Conservation (phyloP, 2,329 filamentous ascomycete species). For the Aspergillus luchuensis region DNA sequence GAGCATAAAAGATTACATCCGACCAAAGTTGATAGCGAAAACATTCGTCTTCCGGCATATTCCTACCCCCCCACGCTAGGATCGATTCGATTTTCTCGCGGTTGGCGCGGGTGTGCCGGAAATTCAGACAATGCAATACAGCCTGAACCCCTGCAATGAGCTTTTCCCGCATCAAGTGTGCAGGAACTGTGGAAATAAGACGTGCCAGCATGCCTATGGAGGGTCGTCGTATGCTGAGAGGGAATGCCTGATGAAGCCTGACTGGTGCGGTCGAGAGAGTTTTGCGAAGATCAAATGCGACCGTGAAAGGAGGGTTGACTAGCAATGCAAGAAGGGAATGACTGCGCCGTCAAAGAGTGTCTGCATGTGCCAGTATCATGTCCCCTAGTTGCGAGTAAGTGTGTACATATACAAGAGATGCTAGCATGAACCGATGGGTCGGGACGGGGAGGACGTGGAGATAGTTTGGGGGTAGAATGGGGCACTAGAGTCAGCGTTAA, state of each 20-base stretch:
- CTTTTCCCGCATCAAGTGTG: background rate
- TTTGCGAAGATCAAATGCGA: background rate
- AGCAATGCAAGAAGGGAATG: background rate
- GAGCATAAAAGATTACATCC: background rate
- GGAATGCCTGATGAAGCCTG: background rate
- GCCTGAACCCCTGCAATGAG: background rate
- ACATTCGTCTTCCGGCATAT: background rate
- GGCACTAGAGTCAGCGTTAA: slow-evolving; percentile 1
- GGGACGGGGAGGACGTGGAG: background rate
- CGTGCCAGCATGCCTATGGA: background rate
- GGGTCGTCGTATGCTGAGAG: background rate
- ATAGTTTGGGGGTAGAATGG: background rate
- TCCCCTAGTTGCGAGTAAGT: background rate
- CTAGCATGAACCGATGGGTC: slow-evolving; percentile 4
- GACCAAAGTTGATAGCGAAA: background rate
- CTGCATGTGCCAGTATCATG: background rate
- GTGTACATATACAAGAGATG: background rate
- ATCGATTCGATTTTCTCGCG: slow-evolving; percentile 13
- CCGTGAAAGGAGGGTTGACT: background rate
- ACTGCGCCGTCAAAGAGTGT: background rate
- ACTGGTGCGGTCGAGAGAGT: background rate
- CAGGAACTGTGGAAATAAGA: background rate
- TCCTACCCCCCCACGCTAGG: background rate
- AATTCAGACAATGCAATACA: slow-evolving; percentile 1
- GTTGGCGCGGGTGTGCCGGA: slow-evolving; percentile 18